Conservation (phyloP, 805 yeast genomes). For the Saturnispora ahearnii region DNA sequence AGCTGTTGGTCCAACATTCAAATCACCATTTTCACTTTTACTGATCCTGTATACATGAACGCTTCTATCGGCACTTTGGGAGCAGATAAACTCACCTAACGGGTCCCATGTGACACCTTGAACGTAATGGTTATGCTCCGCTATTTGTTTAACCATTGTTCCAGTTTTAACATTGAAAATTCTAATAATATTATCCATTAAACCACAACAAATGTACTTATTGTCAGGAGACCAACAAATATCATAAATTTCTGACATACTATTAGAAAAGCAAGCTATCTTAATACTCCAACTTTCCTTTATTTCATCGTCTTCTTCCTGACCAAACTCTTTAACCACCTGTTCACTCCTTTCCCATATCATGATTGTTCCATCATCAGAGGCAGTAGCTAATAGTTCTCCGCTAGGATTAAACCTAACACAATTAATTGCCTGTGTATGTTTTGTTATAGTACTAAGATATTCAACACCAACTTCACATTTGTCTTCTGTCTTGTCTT, state of each 20-base stretch:
- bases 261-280: conserved; percentile 43
- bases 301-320: conserved; percentile 36
- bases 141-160: conserved; percentile 45
- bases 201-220: conserved; percentile 68
- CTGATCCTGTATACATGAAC: conserved; percentile 56
- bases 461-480: conserved; percentile 49
- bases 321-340: conserved; percentile 52
- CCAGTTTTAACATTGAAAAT: conserved; percentile 55
- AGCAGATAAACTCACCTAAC: conserved; percentile 58
- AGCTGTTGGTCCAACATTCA: conserved; percentile 32
- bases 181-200: conserved; percentile 81
- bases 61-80: conserved; percentile 85
- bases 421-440: conserved; percentile 90
- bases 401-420: conserved; percentile 75
- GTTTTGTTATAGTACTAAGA: conserved; percentile 73
- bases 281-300: conserved; percentile 70
- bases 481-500: conserved; percentile 10
- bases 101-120: conserved; percentile 99
- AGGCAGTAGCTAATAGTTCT: conserved; percentile 71
- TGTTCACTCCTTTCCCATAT: conserved; percentile 62
- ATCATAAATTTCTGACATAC: conserved; percentile 78
- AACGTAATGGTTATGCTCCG: conserved; percentile 79
- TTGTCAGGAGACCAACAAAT: conserved; percentile 89
- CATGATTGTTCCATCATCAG: conserved; percentile 87
- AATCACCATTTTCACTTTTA: conserved; percentile 19